A percentile compares a stretch with the other conserved stretches of the same genome.
These are phyloP conservation scores for Colletotrichum sp. DNA, from an alignment of 2,329 filamentous ascomycete species.

Conservation along the genomic window DNA sequence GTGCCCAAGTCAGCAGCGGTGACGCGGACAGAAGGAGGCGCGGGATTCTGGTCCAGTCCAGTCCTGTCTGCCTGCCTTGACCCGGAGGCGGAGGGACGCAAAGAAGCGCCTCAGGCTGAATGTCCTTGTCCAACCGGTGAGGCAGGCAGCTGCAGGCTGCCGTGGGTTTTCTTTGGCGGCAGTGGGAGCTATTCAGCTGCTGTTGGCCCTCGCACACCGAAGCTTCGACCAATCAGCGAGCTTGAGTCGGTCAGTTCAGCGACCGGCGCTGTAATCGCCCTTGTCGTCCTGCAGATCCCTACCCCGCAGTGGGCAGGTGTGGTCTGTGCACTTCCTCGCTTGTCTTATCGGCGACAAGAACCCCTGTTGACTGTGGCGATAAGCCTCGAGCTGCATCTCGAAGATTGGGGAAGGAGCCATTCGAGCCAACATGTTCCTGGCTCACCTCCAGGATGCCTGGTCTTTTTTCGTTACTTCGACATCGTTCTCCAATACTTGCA, in stretches of 20 bases:
- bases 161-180: neutral
- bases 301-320: neutral
- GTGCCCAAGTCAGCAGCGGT: neutral
- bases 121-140: neutral
- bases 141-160: neutral
- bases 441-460: neutral
- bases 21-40: neutral
- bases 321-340: neutral
- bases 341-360: neutral
- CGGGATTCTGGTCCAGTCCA: neutral
- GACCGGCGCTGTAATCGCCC: neutral
- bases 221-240: constrained; percentile 10
- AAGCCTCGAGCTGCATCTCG: neutral
- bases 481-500: neutral
- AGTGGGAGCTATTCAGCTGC: neutral
- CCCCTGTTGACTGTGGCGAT: neutral
- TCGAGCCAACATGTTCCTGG: neutral
- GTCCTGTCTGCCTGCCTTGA: neutral
- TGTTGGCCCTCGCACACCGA: neutral
- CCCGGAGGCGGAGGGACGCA: neutral
- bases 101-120: neutral
- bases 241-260: neutral
- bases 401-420: neutral
- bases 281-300: neutral
- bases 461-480: neutral